Evolutionary conservation across 2,329 filamentous ascomycete species (phyloP).

Genomic region (Colletotrichum euphorbiae): DNA sequence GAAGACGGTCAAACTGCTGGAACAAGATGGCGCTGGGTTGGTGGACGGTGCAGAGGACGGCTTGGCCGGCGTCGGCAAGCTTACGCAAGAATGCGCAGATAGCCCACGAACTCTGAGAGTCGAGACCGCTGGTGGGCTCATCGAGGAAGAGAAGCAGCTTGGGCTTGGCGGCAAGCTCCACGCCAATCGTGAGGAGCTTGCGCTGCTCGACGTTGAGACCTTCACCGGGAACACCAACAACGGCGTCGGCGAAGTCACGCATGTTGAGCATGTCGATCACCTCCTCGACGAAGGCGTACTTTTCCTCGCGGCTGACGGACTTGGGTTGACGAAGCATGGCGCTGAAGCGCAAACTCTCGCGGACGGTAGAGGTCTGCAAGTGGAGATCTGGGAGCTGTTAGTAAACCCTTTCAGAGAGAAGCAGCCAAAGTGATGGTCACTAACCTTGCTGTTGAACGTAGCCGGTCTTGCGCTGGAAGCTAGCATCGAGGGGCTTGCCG

Average conservation of each 20-base stretch:
- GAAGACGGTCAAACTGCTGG: conserved; percentile 68
- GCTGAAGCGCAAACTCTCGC: conserved; percentile 66
- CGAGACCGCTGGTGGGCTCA: conserved; percentile 71
- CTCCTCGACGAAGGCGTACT: conserved; percentile 71
- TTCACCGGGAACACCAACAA: conserved; percentile 72
- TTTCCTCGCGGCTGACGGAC: conserved; percentile 65
- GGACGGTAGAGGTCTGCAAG: conserved; percentile 65
- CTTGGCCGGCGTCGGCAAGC: conserved; percentile 66
- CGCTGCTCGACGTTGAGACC: conserved; percentile 72
- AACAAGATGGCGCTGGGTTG: conserved; percentile 66
- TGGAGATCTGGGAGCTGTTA: conserved; percentile 61
- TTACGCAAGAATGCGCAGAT: conserved; percentile 72
- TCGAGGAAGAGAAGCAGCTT: conserved; percentile 72
- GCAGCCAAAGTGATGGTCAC: conserved; percentile 8
- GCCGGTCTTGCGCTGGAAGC: conserved; percentile 74
- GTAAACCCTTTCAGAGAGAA: not conserved
- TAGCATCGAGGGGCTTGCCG: conserved; percentile 64
- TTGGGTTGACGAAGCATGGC: conserved; percentile 69
- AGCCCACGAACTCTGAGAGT: conserved; percentile 72
- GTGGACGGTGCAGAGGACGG: conserved; percentile 66
- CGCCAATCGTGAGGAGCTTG: conserved; percentile 72
- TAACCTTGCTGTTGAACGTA: conserved; percentile 74
- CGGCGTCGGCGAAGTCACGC: conserved; percentile 73
- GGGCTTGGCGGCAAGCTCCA: conserved; percentile 67
- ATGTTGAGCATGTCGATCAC: conserved; percentile 76